Base-by-base conservation (phyloP, 768 basidiomycete genomes). In the Scleroderma bovista region DNA sequence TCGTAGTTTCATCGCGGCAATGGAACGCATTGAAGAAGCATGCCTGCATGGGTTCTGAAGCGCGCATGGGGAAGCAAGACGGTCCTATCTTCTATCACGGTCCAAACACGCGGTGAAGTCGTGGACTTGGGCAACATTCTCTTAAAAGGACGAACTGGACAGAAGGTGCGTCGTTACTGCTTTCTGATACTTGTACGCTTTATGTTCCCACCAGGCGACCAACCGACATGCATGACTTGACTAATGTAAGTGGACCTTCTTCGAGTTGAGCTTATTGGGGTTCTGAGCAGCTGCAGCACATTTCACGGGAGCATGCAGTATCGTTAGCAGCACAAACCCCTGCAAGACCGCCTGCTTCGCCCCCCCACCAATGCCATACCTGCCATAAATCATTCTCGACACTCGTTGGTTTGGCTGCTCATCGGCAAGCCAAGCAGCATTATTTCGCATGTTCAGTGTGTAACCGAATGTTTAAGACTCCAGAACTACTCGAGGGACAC, bases 41-140 rank as follows among this genome's bases (percentile, higher is more conserved):
- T 66, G 64, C 48, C 56, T 49, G 16, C 51, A 51, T 47, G 54
- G 49, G 53, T 56, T 58, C 58, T 55, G 56, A 55, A 51, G 48
- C 57, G 56, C 56, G 52, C 48, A 51, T 55, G 61, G 40, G 48
- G 50, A 47, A 24, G 57, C 50, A 51, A 57, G 52, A 62, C 56
- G 59, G 59, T 52, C 50, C 56, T 57, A 56, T 56, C 57, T 43
- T 56, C 47, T 42, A 20, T 45, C 31, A 10, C 20, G n/a, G 19
- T 3, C 50, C 36, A 52, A 60, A 65, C 63, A 65, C 64, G 63
- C 54, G 63, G 63, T 48, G 54, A 50, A 57, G 63, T 65, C 63
- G 63, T 65, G 63, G 58, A 49, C 51, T 57, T 62, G 64, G 63
- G 64, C 64, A 50, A 47, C 50, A 53, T 61, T 57, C 56, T 60